Evolutionary conservation across 352 stramenopile genomes (phyloP), one percentile per base, ranked within the genome.

Genomic region (Pythium utonaiense): DNA sequence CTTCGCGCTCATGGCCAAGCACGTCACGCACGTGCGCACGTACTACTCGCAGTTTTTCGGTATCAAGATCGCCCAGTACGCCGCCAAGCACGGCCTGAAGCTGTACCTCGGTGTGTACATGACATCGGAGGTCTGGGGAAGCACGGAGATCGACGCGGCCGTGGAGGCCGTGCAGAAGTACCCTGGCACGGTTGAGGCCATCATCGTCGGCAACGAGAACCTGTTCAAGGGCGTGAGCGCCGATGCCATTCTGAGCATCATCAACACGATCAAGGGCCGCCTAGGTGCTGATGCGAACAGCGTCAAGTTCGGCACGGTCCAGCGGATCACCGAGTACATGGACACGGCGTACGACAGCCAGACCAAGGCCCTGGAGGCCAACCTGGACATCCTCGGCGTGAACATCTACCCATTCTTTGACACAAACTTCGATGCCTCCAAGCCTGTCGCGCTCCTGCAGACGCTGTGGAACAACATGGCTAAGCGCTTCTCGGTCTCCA

Each of bases 361-460:
- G 51, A 74, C 62, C 17, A 60, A 69, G 10, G 40, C 24, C 4
- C 55, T 86, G 12, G 58, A 65, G 12, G 53, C 30, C 22, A 70
- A 66, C 41, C 64, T 83, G 3, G 74, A 82, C 55, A 74, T 83
- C 53, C 67, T 87, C 12, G 74, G 76, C 6, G 76, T 81, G n/a
- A 83, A 76, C 40, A 83, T 83, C 61, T 86, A 83, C 53, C 76
- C 74, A 40, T 87, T 82, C 62, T 86, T 87, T 31, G 66, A 79
- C 51, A 52, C 71, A 52, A 81, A 71, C 56, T 87, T 86, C 63
- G 67, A 86, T 44, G 53, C 60, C 22, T 73, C 50, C 38, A 62
- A 86, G 16, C 74, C 74, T 10, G 58, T 61, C 13, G 75, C 67
- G 12, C 62, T 85, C 44, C 53, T 83, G 24, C 55, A 86, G 30